These are phyloP conservation scores for Fraxinus ornus DNA, from an alignment of 305 asterid species.

Conservation along the genomic window DNA sequence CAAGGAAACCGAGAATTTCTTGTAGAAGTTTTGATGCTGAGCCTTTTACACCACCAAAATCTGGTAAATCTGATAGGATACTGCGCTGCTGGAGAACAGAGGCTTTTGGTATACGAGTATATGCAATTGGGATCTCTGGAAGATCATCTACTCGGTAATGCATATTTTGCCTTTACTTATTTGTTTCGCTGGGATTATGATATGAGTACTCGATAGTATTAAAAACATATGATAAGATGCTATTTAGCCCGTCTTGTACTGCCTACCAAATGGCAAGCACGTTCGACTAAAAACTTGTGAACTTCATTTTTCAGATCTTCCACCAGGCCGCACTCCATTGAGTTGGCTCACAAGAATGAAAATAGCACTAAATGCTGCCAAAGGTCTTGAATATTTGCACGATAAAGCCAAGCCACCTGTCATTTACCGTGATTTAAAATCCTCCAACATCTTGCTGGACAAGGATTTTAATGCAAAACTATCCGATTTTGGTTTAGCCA, in stretches of 20 bases:
- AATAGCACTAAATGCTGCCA: conserved; percentile 81
- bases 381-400: conserved; percentile 85
- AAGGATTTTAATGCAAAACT: conserved; percentile 65
- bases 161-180: background rate
- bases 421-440: conserved; percentile 80
- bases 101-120: conserved; percentile 75
- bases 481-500: conserved; percentile 88
- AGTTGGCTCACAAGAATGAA: conserved; percentile 83
- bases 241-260: background rate
- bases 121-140: conserved; percentile 79
- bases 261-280: background rate
- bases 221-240: background rate
- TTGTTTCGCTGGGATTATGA: background rate
- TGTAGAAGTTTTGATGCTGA: conserved; percentile 81
- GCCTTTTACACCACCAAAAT: conserved; percentile 68
- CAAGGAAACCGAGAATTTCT: conserved; percentile 86
- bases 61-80: conserved; percentile 75
- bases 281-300: background rate
- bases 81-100: conserved; percentile 84
- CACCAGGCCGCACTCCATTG: conserved; percentile 43
- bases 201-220: background rate
- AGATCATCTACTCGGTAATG: conserved; percentile 74
- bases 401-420: conserved; percentile 86
- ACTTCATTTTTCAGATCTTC: conserved; percentile 41
- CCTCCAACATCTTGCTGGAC: conserved; percentile 80